Percentiles rank a stretch among this genome's conserved stretches.
Conservation (phyloP, 176 grass and related monocot species). For the Ensete glaucum region DNA sequence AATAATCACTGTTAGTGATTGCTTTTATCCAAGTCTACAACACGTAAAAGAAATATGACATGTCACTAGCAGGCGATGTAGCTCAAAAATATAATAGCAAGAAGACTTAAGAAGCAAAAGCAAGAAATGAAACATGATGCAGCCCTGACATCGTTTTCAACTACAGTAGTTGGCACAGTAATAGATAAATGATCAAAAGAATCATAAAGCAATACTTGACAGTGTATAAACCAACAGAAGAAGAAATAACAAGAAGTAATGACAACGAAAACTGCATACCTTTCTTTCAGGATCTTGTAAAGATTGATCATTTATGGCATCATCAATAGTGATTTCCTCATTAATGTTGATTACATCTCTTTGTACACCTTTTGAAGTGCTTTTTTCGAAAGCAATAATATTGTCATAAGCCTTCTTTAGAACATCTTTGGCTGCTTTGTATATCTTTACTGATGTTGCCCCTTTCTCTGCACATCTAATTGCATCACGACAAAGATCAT, state of each 20-base stretch:
- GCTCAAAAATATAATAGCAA: not conserved
- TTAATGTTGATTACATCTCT: slow-evolving; percentile 91
- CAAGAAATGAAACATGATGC: not conserved
- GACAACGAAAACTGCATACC: slow-evolving; percentile 21
- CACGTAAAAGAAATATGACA: not conserved
- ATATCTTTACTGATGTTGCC: slow-evolving; percentile 39
- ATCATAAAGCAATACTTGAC: not conserved
- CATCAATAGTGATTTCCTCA: slow-evolving; percentile 71
- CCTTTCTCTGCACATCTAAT: slow-evolving; percentile 70
- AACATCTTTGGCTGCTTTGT: slow-evolving; percentile 76
- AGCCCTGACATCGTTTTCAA: not conserved
- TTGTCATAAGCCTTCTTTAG: slow-evolving; percentile 71
- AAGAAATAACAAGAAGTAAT: not conserved
- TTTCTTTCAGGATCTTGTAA: slow-evolving; percentile 68
- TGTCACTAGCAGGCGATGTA: not conserved
- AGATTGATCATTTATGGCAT: slow-evolving; percentile 54
- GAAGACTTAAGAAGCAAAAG: not conserved
- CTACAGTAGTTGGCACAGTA: not conserved
- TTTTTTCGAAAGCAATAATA: slow-evolving; percentile 67
- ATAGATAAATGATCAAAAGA: not conserved
- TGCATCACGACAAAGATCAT: slow-evolving; percentile 60
- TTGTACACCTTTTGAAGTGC: slow-evolving; percentile 39
- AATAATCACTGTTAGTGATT: not conserved
- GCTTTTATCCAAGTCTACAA: not conserved
- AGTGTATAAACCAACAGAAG: not conserved